These are phyloP conservation scores for Diaporthe amygdali DNA, from an alignment of 2,329 filamentous ascomycete species.

Conservation along the genomic window DNA sequence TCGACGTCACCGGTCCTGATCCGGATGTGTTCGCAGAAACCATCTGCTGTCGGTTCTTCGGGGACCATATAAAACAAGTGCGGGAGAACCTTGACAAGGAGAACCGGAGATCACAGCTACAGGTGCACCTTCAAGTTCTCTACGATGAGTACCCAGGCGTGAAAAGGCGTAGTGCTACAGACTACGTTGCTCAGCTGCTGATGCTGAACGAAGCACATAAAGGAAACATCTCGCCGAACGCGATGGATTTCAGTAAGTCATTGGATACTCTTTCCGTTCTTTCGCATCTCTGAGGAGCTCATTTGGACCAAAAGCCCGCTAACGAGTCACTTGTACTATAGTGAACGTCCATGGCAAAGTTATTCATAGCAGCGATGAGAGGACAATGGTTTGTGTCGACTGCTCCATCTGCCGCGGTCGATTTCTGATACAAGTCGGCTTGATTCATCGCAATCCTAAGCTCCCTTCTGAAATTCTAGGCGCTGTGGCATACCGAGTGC, in stretches of 20 bases:
- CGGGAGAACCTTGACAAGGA: background rate
- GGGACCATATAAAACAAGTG: background rate
- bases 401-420: background rate
- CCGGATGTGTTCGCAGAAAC: background rate
- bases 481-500: background rate
- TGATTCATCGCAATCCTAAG: background rate
- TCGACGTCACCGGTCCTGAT: background rate
- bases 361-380: background rate
- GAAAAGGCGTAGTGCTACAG: background rate
- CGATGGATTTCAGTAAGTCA: background rate
- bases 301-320: background rate
- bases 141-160: background rate
- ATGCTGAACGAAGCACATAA: background rate
- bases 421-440: conserved; percentile 13
- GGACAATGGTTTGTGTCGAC: background rate
- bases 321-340: background rate
- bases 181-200: background rate
- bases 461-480: background rate
- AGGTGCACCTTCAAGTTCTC: background rate
- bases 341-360: background rate
- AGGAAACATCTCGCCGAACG: background rate
- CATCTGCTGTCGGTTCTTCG: background rate
- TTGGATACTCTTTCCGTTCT: background rate
- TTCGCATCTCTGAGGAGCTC: background rate
- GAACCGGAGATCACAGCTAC: background rate